These are phyloP conservation scores for Pleurotus eryngii DNA, from an alignment of 768 basidiomycete genomes.

Conservation along the genomic window DNA sequence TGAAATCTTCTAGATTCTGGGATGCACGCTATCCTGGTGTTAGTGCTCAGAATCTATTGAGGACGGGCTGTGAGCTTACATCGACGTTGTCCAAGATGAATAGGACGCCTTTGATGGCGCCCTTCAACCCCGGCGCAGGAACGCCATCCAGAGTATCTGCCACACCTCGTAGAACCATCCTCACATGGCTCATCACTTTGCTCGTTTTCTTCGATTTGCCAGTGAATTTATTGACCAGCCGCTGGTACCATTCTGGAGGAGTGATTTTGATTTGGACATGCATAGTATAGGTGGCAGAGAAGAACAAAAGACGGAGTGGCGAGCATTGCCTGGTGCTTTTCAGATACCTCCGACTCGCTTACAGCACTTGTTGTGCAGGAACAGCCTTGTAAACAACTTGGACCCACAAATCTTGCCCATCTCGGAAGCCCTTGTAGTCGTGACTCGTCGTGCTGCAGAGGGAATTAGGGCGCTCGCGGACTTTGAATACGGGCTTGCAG, in stretches of 20 bases:
- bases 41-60: neutral
- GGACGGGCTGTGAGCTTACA: neutral
- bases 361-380: no score
- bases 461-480: no score
- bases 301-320: no score
- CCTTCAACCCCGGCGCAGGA: neutral
- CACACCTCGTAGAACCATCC: conserved; percentile 7
- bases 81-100: conserved; percentile 1
- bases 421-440: no score
- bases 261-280: no score
- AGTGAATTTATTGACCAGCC: neutral
- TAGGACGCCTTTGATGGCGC: neutral
- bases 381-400: no score
- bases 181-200: neutral
- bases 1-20: neutral
- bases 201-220: neutral
- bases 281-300: no score
- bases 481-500: no score
- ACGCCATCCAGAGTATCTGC: neutral
- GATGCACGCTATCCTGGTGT: neutral
- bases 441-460: no score
- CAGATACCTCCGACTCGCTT: no score
- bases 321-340: no score
- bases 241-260: neutral
- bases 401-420: no score